Conservation (phyloP, 1,139 yeast genomes). For the Suhomyces wounanorum region DNA sequence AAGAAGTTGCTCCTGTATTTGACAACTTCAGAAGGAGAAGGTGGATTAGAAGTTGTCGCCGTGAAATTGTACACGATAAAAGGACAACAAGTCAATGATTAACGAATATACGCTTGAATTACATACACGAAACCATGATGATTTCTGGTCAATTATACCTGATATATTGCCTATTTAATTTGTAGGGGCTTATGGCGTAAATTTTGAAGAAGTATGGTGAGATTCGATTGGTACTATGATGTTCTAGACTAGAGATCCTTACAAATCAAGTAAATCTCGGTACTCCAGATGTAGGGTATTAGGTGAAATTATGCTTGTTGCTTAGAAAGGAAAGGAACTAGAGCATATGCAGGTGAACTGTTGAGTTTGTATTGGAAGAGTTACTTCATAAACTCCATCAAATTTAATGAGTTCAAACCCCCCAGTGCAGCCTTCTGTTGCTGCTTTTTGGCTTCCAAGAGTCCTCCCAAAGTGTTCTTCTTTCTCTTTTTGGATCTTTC, state of each 20-base stretch:
- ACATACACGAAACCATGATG: not conserved
- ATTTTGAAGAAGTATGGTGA: too few relatives aligned
- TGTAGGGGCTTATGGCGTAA: too few relatives aligned
- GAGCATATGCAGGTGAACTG: too few relatives aligned
- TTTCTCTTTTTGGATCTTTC: constrained; percentile 34
- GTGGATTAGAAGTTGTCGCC: constrained; percentile 47
- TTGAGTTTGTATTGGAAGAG: not conserved
- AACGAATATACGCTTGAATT: not conserved
- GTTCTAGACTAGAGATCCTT: too few relatives aligned
- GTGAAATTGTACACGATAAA: constrained; percentile 19
- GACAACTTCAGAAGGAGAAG: constrained; percentile 46
- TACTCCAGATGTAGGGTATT: too few relatives aligned
- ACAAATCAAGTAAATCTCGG: too few relatives aligned
- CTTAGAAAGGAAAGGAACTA: too few relatives aligned
- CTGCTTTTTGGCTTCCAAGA: constrained; percentile 47
- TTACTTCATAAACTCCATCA: constrained; percentile 50
- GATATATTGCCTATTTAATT: too few relatives aligned
- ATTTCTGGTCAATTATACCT: not conserved
- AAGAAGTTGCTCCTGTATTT: not conserved
- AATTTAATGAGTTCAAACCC: constrained; percentile 36
- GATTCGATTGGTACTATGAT: too few relatives aligned
- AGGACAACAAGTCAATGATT: not conserved
- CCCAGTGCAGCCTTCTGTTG: constrained; percentile 30
- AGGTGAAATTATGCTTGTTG: too few relatives aligned
- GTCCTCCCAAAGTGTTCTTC: constrained; percentile 34